phyloP scores from a whole-genome alignment of 129 eudicot species.

The Flaveria linearis region DNA sequence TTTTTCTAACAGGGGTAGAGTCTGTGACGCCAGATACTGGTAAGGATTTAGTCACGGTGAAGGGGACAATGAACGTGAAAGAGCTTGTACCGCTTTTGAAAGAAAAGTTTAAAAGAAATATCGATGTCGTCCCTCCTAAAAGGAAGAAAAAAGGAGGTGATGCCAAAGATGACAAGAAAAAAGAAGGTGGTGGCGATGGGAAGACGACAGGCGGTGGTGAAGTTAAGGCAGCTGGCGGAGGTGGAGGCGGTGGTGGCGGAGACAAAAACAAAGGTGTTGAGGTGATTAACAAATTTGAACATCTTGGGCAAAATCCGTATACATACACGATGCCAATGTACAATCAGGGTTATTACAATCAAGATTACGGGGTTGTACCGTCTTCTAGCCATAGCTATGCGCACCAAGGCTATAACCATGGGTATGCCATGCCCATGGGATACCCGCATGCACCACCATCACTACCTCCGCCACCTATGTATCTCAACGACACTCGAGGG shows the following conservation, averaged over 20 bases:
- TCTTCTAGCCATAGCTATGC: constrained; percentile 32
- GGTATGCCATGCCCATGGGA: constrained; percentile 19
- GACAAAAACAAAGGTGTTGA: constrained; percentile 37
- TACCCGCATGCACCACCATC: constrained; percentile 33
- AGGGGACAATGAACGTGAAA: constrained; percentile 61
- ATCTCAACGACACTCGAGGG: constrained; percentile 25
- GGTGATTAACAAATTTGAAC: constrained; percentile 55
- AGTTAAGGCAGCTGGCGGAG: not conserved
- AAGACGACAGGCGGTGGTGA: constrained; percentile 36
- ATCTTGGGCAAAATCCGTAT: constrained; percentile 37
- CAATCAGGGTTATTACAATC: constrained; percentile 43
- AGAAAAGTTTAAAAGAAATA: constrained; percentile 44
- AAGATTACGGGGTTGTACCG: constrained; percentile 44
- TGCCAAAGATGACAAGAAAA: constrained; percentile 26
- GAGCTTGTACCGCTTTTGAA: constrained; percentile 48
- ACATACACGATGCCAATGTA: constrained; percentile 40
- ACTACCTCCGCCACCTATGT: constrained; percentile 42
- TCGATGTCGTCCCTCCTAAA: constrained; percentile 57
- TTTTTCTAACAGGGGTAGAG: constrained; percentile 46
- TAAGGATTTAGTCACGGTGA: constrained; percentile 53
- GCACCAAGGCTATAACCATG: constrained; percentile 41
- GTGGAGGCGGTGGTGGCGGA: constrained; percentile 10
- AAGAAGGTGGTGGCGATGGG: constrained; percentile 30
- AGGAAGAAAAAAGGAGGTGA: constrained; percentile 40
- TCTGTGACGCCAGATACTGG: constrained; percentile 38